These are phyloP conservation scores for Eimeria falciformis DNA, from an alignment of 169 alveolate genomes.

Conservation along the genomic window DNA sequence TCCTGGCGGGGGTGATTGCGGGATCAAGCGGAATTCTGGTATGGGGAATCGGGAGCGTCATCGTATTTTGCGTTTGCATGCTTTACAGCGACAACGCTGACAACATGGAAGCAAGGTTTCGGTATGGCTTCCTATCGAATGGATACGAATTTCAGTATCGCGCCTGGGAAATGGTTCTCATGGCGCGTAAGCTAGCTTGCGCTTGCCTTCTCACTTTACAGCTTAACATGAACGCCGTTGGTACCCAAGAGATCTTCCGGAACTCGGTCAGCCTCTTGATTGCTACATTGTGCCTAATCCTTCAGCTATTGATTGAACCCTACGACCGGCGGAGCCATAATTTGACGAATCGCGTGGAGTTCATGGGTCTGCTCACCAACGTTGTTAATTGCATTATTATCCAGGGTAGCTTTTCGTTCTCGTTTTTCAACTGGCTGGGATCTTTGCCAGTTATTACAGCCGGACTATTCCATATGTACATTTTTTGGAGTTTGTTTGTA, in stretches of 20 bases:
- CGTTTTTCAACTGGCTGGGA: slow-evolving; percentile 74
- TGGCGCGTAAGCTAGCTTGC: slow-evolving; percentile 67
- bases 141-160: slow-evolving; percentile 77
- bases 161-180: slow-evolving; percentile 73
- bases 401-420: slow-evolving; percentile 76
- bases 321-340: slow-evolving; percentile 78
- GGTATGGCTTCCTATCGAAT: slow-evolving; percentile 72
- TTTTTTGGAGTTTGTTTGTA: slow-evolving; percentile 78
- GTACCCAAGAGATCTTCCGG: slow-evolving; percentile 77
- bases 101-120: slow-evolving; percentile 51
- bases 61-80: slow-evolving; percentile 67
- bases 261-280: slow-evolving; percentile 73
- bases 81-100: slow-evolving; percentile 59
- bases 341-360: slow-evolving; percentile 75
- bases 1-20: slow-evolving; percentile 67
- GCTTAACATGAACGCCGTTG: slow-evolving; percentile 63
- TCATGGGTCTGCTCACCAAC: slow-evolving; percentile 70
- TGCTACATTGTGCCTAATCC: slow-evolving; percentile 43
- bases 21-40: slow-evolving; percentile 64
- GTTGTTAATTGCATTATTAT: slow-evolving; percentile 69
- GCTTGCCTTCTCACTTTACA: slow-evolving; percentile 71
- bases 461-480: slow-evolving; percentile 67
- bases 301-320: slow-evolving; percentile 78
- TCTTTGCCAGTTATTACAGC: slow-evolving; percentile 65
- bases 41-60: slow-evolving; percentile 72